These are phyloP conservation scores for Eutrema yunnanense DNA, from an alignment of 345 rosid species.

Conservation along the genomic window DNA sequence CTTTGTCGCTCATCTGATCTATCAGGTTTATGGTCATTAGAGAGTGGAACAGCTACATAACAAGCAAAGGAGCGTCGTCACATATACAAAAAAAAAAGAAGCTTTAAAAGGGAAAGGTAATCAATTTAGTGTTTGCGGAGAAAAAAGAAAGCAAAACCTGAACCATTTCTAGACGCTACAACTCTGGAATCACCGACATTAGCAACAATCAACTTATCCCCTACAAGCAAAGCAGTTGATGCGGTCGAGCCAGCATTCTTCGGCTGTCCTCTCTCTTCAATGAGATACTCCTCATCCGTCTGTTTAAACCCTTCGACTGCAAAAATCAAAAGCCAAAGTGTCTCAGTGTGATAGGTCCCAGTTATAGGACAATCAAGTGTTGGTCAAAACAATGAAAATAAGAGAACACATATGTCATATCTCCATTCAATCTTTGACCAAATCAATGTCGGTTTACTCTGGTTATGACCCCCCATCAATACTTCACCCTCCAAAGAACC, in stretches of 20 bases:
- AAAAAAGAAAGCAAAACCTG: conserved; percentile 36
- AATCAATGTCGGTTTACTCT: no score
- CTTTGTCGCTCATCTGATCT: conserved; percentile 92
- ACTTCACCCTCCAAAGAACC: no score
- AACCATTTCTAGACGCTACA: conserved; percentile 82
- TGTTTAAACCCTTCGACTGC: conserved; percentile 73
- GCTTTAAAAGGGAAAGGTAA: background rate
- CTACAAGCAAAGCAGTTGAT: conserved; percentile 85
- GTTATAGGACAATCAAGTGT: no score
- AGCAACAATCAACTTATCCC: conserved; percentile 84
- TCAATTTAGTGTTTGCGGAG: background rate
- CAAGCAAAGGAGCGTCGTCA: background rate
- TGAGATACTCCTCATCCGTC: conserved; percentile 82
- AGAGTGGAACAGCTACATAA: conserved; percentile 73
- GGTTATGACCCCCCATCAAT: no score
- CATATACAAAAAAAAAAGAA: background rate
- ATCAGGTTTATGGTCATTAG: conserved; percentile 97
- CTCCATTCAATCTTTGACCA: no score
- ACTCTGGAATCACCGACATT: conserved; percentile 99
- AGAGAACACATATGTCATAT: no score
- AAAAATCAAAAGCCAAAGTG: background rate
- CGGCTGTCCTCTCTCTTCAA: conserved; percentile 73
- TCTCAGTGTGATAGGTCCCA: no score
- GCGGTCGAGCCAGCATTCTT: conserved; percentile 97
- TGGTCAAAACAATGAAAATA: no score